Evolutionary conservation across 768 basidiomycete species (phyloP), one percentile per base, ranked within the genome.

Genomic region (Cystobasidium tubakii): DNA sequence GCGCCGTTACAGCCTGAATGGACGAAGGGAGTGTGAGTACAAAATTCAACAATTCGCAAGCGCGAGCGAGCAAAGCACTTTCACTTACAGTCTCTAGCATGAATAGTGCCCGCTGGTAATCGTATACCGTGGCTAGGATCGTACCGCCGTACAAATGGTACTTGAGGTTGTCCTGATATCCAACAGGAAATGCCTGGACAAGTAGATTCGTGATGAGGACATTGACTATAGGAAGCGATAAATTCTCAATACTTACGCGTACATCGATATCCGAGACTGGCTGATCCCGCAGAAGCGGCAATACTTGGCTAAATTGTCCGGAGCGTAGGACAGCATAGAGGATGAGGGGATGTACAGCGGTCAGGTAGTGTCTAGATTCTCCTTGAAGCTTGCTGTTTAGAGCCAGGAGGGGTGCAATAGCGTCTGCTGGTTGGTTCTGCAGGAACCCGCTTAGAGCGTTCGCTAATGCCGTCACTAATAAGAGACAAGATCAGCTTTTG

Each of bases 121-220:
- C 83, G 77, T 87, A 87, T 53, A 90, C 83, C 0, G 86, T 86
- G 0, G 85, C 85, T 0, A 88, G 83, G 0, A 85, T 85, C n/a
- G 90, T 83, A 0, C 90, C 92, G 1, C 88, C 91, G 1, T 86
- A 83, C 80, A 92, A 92, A 83, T 93, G 90, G 79, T 92, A 92
- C n/a, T 85, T 81, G 27, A 95, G 84, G 77, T 89, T 89, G 80
- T 93, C 92, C 76, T 85, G 87, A 82, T 91, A 92, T 36, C 80
- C 81, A 67, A 94, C 82, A 74, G 91, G 89, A 7, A 74, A 80
- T 15, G 76, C 19, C 78, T 79, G 69, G 7, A 6, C n/a, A n/a
- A n/a, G n/a, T n/a, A n/a, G n/a, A n/a, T n/a, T n/a, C n/a, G n/a
- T n/a, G n/a, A n/a, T n/a, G n/a, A n/a, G n/a, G n/a, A n/a, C n/a